Base-by-base conservation (phyloP, 106 monocot species). In the Ottelia alismoides region DNA sequence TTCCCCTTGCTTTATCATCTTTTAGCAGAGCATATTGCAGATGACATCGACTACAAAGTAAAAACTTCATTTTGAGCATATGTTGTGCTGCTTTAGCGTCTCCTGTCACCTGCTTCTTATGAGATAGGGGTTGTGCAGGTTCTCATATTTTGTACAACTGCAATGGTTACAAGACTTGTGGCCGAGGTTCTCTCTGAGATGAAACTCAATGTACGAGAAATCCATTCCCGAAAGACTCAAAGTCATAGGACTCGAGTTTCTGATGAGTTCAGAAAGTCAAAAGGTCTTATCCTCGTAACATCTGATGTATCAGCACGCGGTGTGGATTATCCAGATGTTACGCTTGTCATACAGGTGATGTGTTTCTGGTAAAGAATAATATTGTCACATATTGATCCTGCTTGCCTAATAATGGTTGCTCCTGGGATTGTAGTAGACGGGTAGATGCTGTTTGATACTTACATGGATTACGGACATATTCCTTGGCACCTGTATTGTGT, bases 291-390 rank as follows among this genome's bases (percentile, higher is more conserved):
- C 63, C 68, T 87, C 25, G 82, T 87, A 26, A 87, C 82, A 25
- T 87, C 87, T 55, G 87, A 87, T 64, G 87, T 87, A 16, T 87
- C 87, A 31, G 87, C 87, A 16, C 60, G 82, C 22, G 87, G 87
- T 17, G 82, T 87, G 47, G 87, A 87, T 62, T 87, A 87, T 58
- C 87, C 82, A 21, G 87, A 87, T 64, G 78, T 87, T 35, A 78
- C 82, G 29, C 75, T 87, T 64, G 82, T 82, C 47, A 32, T 78
- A 58, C 87, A 82, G 78, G 87, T 76, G 52, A 27, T 11, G 52
- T 7, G 17, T 62, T 62, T 49, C 40, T 2, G 16, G 16, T n/a
- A n/a, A n/a, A n/a, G n/a, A n/a, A n/a, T n/a, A n/a, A n/a, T n/a
- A n/a, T n/a, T n/a, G n/a, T n/a, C n/a, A n/a, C n/a, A n/a, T n/a